A percentile compares a stretch with the other conserved stretches of the same genome.
phyloP scores from a whole-genome alignment of 768 basidiomycete genomes.

The Lentinus tigrinus region DNA sequence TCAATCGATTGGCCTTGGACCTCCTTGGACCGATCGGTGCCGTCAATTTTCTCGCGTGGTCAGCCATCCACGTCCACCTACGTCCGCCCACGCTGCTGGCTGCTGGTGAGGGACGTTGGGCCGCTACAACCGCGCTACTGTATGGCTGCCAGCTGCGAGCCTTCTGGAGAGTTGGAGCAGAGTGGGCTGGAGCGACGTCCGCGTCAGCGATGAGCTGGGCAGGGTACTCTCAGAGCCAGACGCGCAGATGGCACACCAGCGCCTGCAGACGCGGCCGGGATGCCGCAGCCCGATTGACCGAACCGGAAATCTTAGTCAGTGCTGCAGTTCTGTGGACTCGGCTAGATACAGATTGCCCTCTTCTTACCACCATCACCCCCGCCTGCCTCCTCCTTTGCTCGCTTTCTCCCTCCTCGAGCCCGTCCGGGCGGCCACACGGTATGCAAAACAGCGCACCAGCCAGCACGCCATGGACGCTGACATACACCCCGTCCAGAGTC shows the following conservation, averaged over 20 bases:
- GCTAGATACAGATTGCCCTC: constrained; percentile 16
- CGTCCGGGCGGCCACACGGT: constrained; percentile 5
- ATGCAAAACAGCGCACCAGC: not conserved
- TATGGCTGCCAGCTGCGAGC: too few relatives aligned
- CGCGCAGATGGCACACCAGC: not conserved
- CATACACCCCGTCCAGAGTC: not conserved
- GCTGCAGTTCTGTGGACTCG: constrained; percentile 4
- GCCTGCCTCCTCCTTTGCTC: not conserved
- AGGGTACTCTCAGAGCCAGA: too few relatives aligned
- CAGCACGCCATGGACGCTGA: not conserved
- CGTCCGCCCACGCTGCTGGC: too few relatives aligned
- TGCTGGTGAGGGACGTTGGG: too few relatives aligned
- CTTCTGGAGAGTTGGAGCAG: too few relatives aligned
- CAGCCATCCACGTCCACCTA: too few relatives aligned
- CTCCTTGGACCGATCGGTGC: too few relatives aligned
- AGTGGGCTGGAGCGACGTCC: too few relatives aligned
- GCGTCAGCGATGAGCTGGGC: too few relatives aligned
- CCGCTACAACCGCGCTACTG: too few relatives aligned
- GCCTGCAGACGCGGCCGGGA: not conserved
- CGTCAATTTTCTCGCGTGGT: too few relatives aligned
- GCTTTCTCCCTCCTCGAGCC: not conserved
- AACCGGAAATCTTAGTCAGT: constrained; percentile 5
- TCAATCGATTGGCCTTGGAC: too few relatives aligned
- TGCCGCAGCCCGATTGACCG: constrained; percentile 4
- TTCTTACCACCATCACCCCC: constrained; percentile 14